Conservation (phyloP, 2,329 filamentous ascomycete species). For the Fusarium illudens region DNA sequence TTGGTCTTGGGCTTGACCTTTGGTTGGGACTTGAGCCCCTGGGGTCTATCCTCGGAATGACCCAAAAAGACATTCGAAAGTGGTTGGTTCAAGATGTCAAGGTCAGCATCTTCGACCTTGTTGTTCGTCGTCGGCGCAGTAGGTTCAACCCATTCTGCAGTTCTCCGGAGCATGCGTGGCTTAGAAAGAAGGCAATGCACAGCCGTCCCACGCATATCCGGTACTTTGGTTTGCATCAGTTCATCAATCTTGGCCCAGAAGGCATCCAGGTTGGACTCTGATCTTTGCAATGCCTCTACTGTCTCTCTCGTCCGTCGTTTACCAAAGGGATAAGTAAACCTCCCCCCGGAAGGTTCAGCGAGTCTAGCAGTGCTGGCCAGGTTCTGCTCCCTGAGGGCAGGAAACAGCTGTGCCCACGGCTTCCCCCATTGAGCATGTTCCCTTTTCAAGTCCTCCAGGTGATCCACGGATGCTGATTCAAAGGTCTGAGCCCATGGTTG, state of each 20-base stretch:
- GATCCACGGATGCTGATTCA: slow-evolving; percentile 41
- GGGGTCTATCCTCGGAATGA: background rate
- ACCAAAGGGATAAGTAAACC: slow-evolving; percentile 54
- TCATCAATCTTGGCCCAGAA: slow-evolving; percentile 20
- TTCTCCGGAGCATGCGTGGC: slow-evolving; percentile 54
- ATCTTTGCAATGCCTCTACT: slow-evolving; percentile 52
- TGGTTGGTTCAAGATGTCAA: slow-evolving; percentile 23
- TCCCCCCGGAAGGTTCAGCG: slow-evolving; percentile 47
- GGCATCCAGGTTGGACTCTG: slow-evolving; percentile 54
- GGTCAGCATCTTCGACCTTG: background rate
- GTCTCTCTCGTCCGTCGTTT: slow-evolving; percentile 58
- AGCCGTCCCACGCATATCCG: slow-evolving; percentile 39
- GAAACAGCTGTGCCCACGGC: slow-evolving; percentile 18
- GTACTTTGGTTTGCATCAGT: slow-evolving; percentile 7
- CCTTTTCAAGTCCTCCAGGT: slow-evolving; percentile 37
- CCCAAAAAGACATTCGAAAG: slow-evolving; percentile 39
- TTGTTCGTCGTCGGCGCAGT: background rate
- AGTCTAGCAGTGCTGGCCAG: slow-evolving; percentile 27
- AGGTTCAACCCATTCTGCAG: slow-evolving; percentile 57
- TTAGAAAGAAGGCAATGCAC: slow-evolving; percentile 44
- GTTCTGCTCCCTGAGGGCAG: slow-evolving; percentile 21
- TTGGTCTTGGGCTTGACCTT: slow-evolving; percentile 36
- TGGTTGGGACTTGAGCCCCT: background rate
- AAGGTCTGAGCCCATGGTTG: slow-evolving; percentile 59
- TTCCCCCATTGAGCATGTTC: slow-evolving; percentile 34